These are phyloP conservation scores for Trichoderma pleuroti DNA, from an alignment of 2,329 filamentous ascomycete species.

Conservation along the genomic window DNA sequence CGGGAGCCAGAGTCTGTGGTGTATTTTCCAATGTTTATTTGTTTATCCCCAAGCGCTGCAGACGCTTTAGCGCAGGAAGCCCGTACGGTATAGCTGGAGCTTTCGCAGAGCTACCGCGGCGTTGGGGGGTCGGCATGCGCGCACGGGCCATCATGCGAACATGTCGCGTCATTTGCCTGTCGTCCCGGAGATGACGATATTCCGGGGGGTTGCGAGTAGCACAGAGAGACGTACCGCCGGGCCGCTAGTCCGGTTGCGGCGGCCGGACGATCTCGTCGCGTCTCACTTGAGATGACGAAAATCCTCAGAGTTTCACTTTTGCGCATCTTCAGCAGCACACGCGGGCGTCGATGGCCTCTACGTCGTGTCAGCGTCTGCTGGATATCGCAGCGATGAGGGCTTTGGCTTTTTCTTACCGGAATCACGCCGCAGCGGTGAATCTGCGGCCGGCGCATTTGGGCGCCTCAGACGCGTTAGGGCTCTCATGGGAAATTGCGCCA, in stretches of 20 bases:
- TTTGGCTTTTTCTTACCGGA: not conserved
- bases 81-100: not conserved
- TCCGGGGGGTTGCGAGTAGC: constrained; percentile 19
- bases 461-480: constrained; percentile 10
- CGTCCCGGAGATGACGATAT: constrained; percentile 36
- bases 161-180: constrained; percentile 25
- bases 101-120: constrained; percentile 1
- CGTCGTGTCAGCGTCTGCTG: not conserved
- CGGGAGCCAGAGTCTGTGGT: not conserved
- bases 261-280: constrained; percentile 16
- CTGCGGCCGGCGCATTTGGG: not conserved
- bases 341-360: not conserved
- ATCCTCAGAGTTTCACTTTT: constrained; percentile 5
- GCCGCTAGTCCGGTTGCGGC: constrained; percentile 19
- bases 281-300: constrained; percentile 19
- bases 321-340: not conserved
- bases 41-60: constrained; percentile 29
- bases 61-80: constrained; percentile 19
- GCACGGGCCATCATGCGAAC: constrained; percentile 26
- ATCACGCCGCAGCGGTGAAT: not conserved
- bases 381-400: not conserved
- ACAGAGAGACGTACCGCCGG: not conserved
- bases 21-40: constrained; percentile 33
- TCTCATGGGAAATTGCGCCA: constrained; percentile 10
- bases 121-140: constrained; percentile 21